Conservation (phyloP, 371 early-diverging fungal species). For the Basidiobolus heterosporus region DNA sequence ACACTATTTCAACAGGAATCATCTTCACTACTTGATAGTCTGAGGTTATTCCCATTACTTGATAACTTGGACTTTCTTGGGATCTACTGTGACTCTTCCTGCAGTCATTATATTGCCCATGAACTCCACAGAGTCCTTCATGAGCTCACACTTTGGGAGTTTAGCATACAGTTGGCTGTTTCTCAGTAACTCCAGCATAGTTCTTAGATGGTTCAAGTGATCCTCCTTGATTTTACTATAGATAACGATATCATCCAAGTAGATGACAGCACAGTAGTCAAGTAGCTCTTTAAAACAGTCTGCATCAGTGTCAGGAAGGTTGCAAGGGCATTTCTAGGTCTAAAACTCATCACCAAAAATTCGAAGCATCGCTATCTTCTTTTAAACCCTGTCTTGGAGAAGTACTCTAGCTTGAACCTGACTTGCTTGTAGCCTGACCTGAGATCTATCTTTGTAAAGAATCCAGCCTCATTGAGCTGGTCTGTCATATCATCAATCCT, state of each 20-base stretch:
- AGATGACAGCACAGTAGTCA: conserved; percentile 14
- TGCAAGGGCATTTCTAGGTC: conserved; percentile 17
- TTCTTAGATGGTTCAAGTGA: conserved; percentile 15
- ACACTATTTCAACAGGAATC: too few species aligned
- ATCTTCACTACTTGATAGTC: conserved; percentile 7
- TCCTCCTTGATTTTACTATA: conserved; percentile 13
- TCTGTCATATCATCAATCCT: conserved; percentile 18
- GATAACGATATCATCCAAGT: conserved; percentile 27
- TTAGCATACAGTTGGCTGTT: conserved; percentile 15
- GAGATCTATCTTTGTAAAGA: conserved; percentile 17
- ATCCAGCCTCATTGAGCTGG: conserved; percentile 4
- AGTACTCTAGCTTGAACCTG: conserved; percentile 7
- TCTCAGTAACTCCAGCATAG: conserved; percentile 14
- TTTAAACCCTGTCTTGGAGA: conserved; percentile 27
- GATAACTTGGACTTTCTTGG: conserved; percentile 9
- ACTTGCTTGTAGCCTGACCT: conserved; percentile 20
- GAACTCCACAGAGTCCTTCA: conserved; percentile 7
- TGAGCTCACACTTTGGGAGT: conserved; percentile 19
- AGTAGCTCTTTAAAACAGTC: conserved; percentile 9
- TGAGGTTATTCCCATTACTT: conserved; percentile 6
- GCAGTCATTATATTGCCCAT: conserved; percentile 17
- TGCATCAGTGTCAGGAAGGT: conserved; percentile 18
- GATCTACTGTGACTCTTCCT: conserved; percentile 8
- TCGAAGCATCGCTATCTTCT: conserved; percentile 22
- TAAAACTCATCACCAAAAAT: conserved; percentile 20